Percentiles rank a stretch among this genome's conserved stretches.
Evolutionary conservation across 306 rosid species (phyloP).

Genomic region (Comarum palustre): DNA sequence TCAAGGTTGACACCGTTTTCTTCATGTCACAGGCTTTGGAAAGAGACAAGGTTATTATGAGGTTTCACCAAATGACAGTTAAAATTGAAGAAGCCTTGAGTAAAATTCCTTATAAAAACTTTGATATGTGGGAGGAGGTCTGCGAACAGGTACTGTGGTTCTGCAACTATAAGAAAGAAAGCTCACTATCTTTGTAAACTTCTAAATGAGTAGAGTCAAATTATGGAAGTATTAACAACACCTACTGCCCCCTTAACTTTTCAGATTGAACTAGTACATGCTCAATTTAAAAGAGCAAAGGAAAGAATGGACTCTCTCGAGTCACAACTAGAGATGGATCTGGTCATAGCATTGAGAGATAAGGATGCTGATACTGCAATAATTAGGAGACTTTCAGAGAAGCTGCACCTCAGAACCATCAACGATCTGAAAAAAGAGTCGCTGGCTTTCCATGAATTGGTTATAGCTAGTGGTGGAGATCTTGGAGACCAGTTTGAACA

Average conservation of each 20-base stretch:
- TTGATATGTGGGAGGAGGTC: constrained; percentile 81
- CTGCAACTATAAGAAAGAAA: background rate
- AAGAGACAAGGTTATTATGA: constrained; percentile 44
- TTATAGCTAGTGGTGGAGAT: constrained; percentile 51
- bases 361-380: constrained; percentile 65
- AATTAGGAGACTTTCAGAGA: constrained; percentile 77
- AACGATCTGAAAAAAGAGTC: constrained; percentile 82
- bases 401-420: constrained; percentile 64
- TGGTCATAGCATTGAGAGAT: constrained; percentile 50
- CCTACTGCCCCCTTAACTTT: constrained; percentile 12
- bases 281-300: constrained; percentile 89
- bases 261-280: constrained; percentile 90
- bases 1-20: constrained; percentile 11
- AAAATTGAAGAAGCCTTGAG: constrained; percentile 67
- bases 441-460: constrained; percentile 65
- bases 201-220: background rate
- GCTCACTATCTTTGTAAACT: background rate
- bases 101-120: constrained; percentile 55
- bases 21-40: constrained; percentile 50
- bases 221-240: constrained; percentile 16
- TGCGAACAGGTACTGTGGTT: constrained; percentile 76
- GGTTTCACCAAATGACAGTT: constrained; percentile 55
- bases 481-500: constrained; percentile 46
- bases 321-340: constrained; percentile 62
- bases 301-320: constrained; percentile 55